Evolutionary conservation across 2,329 filamentous ascomycete genomes (phyloP).

Genomic region (Penicillium glabrum): DNA sequence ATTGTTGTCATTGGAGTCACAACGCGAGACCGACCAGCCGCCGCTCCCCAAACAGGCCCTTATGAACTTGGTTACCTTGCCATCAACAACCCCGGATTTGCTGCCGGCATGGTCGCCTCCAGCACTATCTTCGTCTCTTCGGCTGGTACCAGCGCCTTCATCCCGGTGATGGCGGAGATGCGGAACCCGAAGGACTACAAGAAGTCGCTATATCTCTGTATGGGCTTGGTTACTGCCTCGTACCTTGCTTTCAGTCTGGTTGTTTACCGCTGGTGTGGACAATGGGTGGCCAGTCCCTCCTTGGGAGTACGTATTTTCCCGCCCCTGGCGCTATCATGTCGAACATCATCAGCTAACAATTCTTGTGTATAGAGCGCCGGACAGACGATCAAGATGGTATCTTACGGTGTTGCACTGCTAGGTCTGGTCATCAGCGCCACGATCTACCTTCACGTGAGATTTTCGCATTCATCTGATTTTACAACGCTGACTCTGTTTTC

Average conservation of each 20-base stretch:
- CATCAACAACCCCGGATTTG: constrained; percentile 57
- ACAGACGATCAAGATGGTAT: constrained; percentile 58
- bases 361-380: constrained; percentile 45
- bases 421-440: constrained; percentile 52
- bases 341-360: background rate
- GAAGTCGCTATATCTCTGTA: constrained; percentile 59
- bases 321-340: background rate
- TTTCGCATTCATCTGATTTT: background rate
- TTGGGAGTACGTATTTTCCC: constrained; percentile 39
- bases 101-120: constrained; percentile 56
- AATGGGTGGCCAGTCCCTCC: constrained; percentile 62
- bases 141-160: constrained; percentile 58
- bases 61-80: constrained; percentile 59
- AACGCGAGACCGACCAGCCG: constrained; percentile 56
- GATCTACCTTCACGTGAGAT: constrained; percentile 39
- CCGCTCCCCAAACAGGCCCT: constrained; percentile 57
- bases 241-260: constrained; percentile 60
- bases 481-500: background rate
- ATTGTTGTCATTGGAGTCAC: constrained; percentile 61
- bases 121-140: constrained; percentile 59
- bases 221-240: constrained; percentile 55
- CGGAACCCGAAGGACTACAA: constrained; percentile 56
- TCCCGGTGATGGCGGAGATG: constrained; percentile 66
- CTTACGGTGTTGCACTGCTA: constrained; percentile 58
- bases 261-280: constrained; percentile 60